phyloP scores from a whole-genome alignment of 176 grass and related monocot species.

The Oryza meridionalis region DNA sequence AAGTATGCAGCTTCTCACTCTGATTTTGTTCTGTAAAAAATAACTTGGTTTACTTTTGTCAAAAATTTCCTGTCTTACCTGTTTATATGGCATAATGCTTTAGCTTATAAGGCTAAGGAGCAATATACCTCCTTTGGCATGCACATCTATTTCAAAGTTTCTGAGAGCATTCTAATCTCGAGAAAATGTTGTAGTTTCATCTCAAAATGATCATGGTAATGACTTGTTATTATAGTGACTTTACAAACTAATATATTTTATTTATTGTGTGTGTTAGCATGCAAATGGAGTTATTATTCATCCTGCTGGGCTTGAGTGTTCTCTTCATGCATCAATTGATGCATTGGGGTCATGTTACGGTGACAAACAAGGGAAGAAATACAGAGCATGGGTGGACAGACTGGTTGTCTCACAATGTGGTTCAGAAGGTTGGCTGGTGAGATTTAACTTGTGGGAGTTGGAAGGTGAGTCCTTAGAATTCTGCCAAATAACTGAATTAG shows the following conservation, averaged over 20 bases:
- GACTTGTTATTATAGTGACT: background rate
- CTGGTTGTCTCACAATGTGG: slow-evolving; percentile 62
- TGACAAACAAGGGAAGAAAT: slow-evolving; percentile 74
- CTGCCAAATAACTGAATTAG: slow-evolving; percentile 20
- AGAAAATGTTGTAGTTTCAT: background rate
- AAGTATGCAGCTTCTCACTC: slow-evolving; percentile 38
- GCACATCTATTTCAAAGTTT: background rate
- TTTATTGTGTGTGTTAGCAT: slow-evolving; percentile 49
- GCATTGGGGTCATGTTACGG: slow-evolving; percentile 57
- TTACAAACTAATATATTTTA: slow-evolving; percentile 29
- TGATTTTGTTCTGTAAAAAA: slow-evolving; percentile 19
- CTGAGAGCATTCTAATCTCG: background rate
- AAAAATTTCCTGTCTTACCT: slow-evolving; percentile 4
- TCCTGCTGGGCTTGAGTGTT: slow-evolving; percentile 66
- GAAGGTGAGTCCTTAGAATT: slow-evolving; percentile 54
- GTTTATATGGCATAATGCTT: background rate
- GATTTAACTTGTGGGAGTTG: slow-evolving; percentile 81
- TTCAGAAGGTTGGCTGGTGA: slow-evolving; percentile 66
- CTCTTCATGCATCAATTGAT: slow-evolving; percentile 58
- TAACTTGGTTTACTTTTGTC: slow-evolving; percentile 11
- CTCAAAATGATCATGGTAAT: background rate
- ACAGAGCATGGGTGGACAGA: slow-evolving; percentile 82
- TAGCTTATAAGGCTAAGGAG: slow-evolving; percentile 1
- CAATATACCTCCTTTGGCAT: background rate
- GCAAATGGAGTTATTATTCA: slow-evolving; percentile 68